phyloP scores from a whole-genome alignment of 2,329 filamentous ascomycete genomes.

The Aurifilum marmelostoma region DNA sequence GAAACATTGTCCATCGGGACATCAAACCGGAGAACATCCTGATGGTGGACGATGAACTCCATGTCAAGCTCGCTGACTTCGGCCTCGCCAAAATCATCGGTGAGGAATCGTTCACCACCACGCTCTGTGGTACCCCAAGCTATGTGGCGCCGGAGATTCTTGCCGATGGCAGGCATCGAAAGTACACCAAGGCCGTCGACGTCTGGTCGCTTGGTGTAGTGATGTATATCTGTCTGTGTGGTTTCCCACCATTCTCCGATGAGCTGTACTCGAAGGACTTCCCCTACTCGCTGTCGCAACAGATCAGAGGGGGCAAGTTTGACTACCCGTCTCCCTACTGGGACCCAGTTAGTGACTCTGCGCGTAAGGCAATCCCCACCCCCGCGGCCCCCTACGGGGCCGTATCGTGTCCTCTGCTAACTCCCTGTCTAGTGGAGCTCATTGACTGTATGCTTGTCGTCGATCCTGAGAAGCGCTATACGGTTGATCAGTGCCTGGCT shows the following conservation, averaged over 20 bases:
- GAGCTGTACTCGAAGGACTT: conserved; percentile 82
- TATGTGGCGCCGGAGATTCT: conserved; percentile 97
- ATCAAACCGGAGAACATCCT: conserved; percentile 98
- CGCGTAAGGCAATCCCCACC: conserved; percentile 54
- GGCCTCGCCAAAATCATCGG: conserved; percentile 98
- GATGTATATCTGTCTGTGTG: conserved; percentile 94
- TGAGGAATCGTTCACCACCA: conserved; percentile 97
- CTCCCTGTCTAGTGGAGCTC: conserved; percentile 65
- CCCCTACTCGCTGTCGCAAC: conserved; percentile 83
- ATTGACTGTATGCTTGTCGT: conserved; percentile 96
- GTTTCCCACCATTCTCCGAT: conserved; percentile 95
- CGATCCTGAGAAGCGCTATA: conserved; percentile 80
- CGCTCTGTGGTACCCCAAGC: conserved; percentile 92
- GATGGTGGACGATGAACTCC: conserved; percentile 79
- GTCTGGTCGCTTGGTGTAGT: conserved; percentile 98
- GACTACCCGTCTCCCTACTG: conserved; percentile 97
- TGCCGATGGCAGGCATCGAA: conserved; percentile 76
- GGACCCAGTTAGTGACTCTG: conserved; percentile 84
- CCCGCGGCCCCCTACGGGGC: not conserved
- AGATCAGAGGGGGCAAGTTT: conserved; percentile 87
- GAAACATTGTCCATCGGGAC: conserved; percentile 95
- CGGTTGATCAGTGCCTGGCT: conserved; percentile 85
- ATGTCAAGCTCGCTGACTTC: conserved; percentile 93
- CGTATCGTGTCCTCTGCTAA: not conserved
- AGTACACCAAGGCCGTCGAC: conserved; percentile 94